Conservation (phyloP, 177 flowering plant genomes). For the Tripterygium wilfordii region DNA sequence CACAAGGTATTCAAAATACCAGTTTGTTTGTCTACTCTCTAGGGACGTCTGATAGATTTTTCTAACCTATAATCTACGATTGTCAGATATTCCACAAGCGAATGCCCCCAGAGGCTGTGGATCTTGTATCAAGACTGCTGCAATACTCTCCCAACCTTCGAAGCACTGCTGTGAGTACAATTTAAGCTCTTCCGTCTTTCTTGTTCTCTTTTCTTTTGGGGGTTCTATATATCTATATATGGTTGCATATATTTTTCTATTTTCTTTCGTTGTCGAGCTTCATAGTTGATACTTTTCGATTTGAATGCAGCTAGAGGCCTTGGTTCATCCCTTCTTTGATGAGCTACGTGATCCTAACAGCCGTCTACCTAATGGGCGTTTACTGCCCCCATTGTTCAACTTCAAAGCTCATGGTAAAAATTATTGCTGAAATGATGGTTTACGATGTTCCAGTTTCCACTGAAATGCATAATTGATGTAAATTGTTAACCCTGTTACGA, state of each 20-base stretch:
- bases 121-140: conserved; percentile 66
- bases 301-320: conserved; percentile 63
- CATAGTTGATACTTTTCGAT: not conserved
- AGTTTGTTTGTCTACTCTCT: not conserved
- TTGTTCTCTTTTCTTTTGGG: not conserved
- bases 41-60: not conserved
- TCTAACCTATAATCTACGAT: not conserved
- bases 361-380: conserved; percentile 73
- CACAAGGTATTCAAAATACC: conserved; percentile 57
- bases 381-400: conserved; percentile 76
- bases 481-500: not conserved
- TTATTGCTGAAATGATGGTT: not conserved
- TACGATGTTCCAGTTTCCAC: not conserved
- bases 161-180: conserved; percentile 60
- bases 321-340: conserved; percentile 77
- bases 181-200: not conserved
- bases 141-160: conserved; percentile 77
- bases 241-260: not conserved
- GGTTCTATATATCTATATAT: not conserved
- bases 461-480: not conserved
- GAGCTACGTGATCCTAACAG: conserved; percentile 75
- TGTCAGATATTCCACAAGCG: conserved; percentile 69
- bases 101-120: conserved; percentile 72
- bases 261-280: not conserved
- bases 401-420: conserved; percentile 64